Conservation (phyloP, 805 yeast genomes). For the Brettanomyces anomalus region DNA sequence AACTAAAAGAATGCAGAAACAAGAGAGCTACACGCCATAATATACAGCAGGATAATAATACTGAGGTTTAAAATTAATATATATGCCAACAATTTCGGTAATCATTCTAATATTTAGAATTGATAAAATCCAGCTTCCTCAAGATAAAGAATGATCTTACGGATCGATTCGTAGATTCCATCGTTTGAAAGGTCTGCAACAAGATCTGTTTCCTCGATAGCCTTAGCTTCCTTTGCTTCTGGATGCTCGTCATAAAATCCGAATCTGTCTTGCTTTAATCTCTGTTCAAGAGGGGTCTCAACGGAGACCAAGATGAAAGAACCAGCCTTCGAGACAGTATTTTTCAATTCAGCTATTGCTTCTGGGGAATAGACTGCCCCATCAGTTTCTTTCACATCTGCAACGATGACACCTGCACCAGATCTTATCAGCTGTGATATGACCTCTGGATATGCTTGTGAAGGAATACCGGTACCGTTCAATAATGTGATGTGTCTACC, state of each 20-base stretch:
- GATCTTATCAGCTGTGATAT: conserved; percentile 73
- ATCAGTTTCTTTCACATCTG: conserved; percentile 29
- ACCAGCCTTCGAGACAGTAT: conserved; percentile 38
- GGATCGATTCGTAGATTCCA: conserved; percentile 62
- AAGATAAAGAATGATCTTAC: conserved; percentile 60
- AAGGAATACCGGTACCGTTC: conserved; percentile 25
- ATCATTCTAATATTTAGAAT: conserved; percentile 23
- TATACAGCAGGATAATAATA: no score
- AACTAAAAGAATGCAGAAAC: no score
- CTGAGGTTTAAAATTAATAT: no score
- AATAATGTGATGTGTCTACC: conserved; percentile 69
- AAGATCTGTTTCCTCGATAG: conserved; percentile 48
- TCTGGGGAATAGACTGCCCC: conserved; percentile 31
- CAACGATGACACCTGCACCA: conserved; percentile 85
- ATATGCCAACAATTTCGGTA: no score
- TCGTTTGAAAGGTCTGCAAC: conserved; percentile 40
- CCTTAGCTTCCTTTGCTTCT: conserved; percentile 39
- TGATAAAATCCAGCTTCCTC: conserved; percentile 79
- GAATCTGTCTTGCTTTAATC: conserved; percentile 38
- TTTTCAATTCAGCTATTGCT: conserved; percentile 34
- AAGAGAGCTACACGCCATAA: no score
- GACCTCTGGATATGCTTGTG: conserved; percentile 45
- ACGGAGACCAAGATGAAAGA: conserved; percentile 44
- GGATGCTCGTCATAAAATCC: conserved; percentile 39
- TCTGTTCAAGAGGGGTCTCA: conserved; percentile 37